Percentiles rank a stretch among this genome's conserved stretches.
These are phyloP conservation scores for Penicillium malachiteum DNA, from an alignment of 495 filamentous ascomycete genomes.

Conservation along the genomic window DNA sequence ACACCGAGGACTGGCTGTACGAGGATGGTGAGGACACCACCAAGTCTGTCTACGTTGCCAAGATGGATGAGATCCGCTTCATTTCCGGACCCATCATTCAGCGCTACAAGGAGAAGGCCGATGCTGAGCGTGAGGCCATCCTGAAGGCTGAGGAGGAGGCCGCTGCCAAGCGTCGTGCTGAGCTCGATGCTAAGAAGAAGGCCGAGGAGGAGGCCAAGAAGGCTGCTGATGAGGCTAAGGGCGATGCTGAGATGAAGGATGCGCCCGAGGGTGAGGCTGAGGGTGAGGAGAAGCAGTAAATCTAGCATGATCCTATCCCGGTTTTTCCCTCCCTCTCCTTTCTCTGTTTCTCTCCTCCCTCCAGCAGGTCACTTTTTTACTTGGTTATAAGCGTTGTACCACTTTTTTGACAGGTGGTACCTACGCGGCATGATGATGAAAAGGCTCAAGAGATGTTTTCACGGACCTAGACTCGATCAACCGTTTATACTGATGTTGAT, in stretches of 20 bases:
- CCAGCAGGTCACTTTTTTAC: not conserved
- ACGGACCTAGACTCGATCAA: constrained; percentile 26
- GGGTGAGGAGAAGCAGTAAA: constrained; percentile 47
- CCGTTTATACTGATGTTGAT: constrained; percentile 11
- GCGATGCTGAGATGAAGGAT: constrained; percentile 59
- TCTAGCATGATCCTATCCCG: constrained; percentile 6
- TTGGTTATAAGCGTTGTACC: constrained; percentile 5
- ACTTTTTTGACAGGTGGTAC: not conserved
- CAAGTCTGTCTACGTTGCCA: constrained; percentile 88
- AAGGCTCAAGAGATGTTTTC: constrained; percentile 29
- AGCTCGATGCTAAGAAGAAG: constrained; percentile 62
- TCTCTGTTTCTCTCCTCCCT: not conserved
- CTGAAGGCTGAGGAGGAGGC: constrained; percentile 78
- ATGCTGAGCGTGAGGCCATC: constrained; percentile 79
- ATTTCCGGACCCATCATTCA: constrained; percentile 89
- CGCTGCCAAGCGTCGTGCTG: constrained; percentile 74
- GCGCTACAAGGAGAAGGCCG: constrained; percentile 90
- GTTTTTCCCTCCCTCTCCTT: not conserved
- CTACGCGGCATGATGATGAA: constrained; percentile 24
- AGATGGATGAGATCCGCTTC: constrained; percentile 93
- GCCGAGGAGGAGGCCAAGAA: constrained; percentile 54
- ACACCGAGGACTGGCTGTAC: constrained; percentile 96
- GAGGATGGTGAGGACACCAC: constrained; percentile 95
- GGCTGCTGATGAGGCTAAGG: constrained; percentile 48
- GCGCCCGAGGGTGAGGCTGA: constrained; percentile 45